Percentiles rank a stretch among this genome's conserved stretches.
Conservation (phyloP, 306 rosid species). For the Prunus davidiana region DNA sequence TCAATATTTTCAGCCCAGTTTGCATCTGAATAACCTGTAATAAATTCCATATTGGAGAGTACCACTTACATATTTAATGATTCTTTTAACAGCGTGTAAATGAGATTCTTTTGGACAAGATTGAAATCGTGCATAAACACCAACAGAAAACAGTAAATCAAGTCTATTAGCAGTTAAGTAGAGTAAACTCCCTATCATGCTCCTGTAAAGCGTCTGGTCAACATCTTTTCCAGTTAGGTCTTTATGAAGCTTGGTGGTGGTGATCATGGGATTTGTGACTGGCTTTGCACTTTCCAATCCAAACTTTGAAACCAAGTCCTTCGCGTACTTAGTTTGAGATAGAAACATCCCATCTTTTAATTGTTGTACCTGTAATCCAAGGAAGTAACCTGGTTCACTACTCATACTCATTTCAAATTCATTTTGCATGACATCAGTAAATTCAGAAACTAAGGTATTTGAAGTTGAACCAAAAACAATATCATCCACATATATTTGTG, state of each 20-base stretch:
- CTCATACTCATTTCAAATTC: not conserved
- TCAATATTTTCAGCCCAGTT: not conserved
- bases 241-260: not conserved
- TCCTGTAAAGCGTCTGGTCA: not conserved
- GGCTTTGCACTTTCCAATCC: not conserved
- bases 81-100: not conserved
- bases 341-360: not conserved
- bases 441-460: not conserved
- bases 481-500: not conserved
- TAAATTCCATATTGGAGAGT: not conserved
- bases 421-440: not conserved
- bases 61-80: not conserved
- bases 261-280: not conserved
- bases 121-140: not conserved
- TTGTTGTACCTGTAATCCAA: too few species aligned
- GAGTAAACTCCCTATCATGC: not conserved
- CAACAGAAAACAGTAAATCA: not conserved
- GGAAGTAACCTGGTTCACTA: not conserved
- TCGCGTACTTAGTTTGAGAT: not conserved
- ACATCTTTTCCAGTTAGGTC: not conserved
- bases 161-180: not conserved
- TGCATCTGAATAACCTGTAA: not conserved
- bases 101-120: constrained; percentile 2
- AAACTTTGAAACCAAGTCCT: not conserved
- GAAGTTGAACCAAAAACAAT: not conserved